Percentiles rank a stretch among this genome's conserved stretches.
phyloP scores from a whole-genome alignment of 257 asterid species.

The Coffea eugenioides region DNA sequence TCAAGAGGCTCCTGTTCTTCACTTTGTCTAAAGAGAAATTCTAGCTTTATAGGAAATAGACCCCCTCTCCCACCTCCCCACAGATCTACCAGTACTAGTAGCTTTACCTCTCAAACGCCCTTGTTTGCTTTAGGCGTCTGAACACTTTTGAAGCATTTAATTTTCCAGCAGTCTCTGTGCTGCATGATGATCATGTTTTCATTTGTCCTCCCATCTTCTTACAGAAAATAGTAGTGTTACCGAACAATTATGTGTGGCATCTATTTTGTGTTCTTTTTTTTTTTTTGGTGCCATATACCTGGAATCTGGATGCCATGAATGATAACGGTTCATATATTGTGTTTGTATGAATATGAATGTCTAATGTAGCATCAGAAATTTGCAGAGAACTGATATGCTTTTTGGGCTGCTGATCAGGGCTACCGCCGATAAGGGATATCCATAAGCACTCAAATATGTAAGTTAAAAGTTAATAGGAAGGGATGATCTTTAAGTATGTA shows the following conservation, averaged over 20 bases:
- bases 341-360: too few relatives aligned
- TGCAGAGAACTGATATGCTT: too few relatives aligned
- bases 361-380: too few relatives aligned
- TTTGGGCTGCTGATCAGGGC: too few relatives aligned
- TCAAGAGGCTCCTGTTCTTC: slow-evolving; percentile 33
- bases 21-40: slow-evolving; percentile 23
- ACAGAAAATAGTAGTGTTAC: too few relatives aligned
- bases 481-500: too few relatives aligned
- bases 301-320: too few relatives aligned
- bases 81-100: slow-evolving; percentile 25
- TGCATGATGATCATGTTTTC: background rate
- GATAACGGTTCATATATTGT: too few relatives aligned
- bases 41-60: slow-evolving; percentile 30
- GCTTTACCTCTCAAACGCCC: slow-evolving; percentile 32
- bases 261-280: background rate
- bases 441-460: too few relatives aligned
- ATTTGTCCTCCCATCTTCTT: background rate
- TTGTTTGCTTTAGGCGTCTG: slow-evolving; percentile 38
- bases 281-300: background rate
- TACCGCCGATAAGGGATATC: too few relatives aligned
- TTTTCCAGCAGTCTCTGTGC: background rate
- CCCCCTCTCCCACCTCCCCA: slow-evolving; percentile 39
- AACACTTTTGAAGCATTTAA: background rate
- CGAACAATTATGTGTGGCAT: too few relatives aligned
- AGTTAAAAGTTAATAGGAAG: too few relatives aligned